Base-by-base conservation (phyloP, 73 alveolate species). In the Paraurostyla sp. region DNA sequence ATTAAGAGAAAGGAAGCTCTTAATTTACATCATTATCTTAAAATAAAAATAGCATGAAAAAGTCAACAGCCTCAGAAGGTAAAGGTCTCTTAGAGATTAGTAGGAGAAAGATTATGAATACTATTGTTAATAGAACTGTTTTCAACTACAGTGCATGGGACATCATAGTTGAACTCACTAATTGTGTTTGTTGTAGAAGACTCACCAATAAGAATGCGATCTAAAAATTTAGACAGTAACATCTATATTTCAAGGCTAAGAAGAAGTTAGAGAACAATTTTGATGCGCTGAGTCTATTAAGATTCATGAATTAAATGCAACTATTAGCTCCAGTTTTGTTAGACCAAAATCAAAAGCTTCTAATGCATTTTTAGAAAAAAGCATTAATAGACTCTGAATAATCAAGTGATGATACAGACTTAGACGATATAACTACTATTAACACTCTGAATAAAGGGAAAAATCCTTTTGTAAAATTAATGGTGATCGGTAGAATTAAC, bases 261-360 rank as follows among this genome's bases (percentile, higher is more conserved):
- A 35, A 65, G 58, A 65, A 65, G 46, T 4, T 65, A 3, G 82
- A 65, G 25, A 36, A 38, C 9, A 65, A 65, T 7, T 65, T 65
- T 65, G 82, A 65, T 65, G 82, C 82, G 35, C 46, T 65, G 6
- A 65, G 82, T 65, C 25, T 65, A 22, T 38, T 65, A 13, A 65
- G 36, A 65, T 65, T 65, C 82, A 65, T 65, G 82, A 56, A 65
- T 65, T 30, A 65, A 23, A 65, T 65, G 82, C 36, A 65, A 22
- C 46, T 65, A 13, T 58, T 65, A 1, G 82, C 45, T 6, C 82
- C 82, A 35, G 41, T 38, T 1, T 40, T 65, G 18, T 58, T 65
- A 2, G 82, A 65, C 41, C 32, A 65, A 35, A 65, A 65, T 65
- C 25, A 65, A 30, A 33, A 65, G 6, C 33, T 65, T 2, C 38